These are phyloP conservation scores for Aureobasidium namibiae DNA, from an alignment of 2,329 filamentous ascomycete genomes.

Conservation along the genomic window DNA sequence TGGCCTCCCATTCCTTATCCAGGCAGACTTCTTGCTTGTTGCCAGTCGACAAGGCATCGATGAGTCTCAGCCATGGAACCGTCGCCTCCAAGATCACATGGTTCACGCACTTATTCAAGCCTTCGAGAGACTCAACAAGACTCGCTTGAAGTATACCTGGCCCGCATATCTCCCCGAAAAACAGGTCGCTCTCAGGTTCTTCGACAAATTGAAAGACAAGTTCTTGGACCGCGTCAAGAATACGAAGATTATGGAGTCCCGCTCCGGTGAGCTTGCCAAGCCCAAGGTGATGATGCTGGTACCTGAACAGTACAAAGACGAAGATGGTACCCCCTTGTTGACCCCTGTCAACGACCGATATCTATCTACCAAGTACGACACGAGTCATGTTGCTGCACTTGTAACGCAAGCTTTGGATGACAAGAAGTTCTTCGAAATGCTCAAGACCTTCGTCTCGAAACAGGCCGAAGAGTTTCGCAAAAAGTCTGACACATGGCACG, in stretches of 20 bases:
- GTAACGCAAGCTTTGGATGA: neutral
- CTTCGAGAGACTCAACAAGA: constrained; percentile 12
- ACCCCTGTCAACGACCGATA: neutral
- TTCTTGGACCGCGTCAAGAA: neutral
- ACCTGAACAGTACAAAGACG: neutral
- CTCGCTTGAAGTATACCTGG: constrained; percentile 15
- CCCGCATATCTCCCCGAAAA: constrained; percentile 9
- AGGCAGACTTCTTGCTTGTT: constrained; percentile 19
- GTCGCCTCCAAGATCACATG: neutral
- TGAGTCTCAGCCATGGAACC: constrained; percentile 13
- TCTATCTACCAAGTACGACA: neutral
- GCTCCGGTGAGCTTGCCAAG: neutral
- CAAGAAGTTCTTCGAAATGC: constrained; percentile 9
- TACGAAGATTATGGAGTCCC: neutral
- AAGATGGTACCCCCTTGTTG: neutral
- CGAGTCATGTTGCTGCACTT: neutral
- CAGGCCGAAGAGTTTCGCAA: neutral
- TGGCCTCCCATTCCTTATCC: constrained; percentile 19
- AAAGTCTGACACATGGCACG: constrained; percentile 11
- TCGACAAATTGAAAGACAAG: neutral
- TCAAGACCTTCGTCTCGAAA: constrained; percentile 3
- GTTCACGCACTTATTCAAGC: constrained; percentile 10
- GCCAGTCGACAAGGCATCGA: constrained; percentile 16
- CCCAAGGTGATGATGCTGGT: neutral
- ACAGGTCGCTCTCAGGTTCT: neutral